phyloP scores from a whole-genome alignment of 2,329 filamentous ascomycete genomes.

The Colletotrichum cordylinicola region DNA sequence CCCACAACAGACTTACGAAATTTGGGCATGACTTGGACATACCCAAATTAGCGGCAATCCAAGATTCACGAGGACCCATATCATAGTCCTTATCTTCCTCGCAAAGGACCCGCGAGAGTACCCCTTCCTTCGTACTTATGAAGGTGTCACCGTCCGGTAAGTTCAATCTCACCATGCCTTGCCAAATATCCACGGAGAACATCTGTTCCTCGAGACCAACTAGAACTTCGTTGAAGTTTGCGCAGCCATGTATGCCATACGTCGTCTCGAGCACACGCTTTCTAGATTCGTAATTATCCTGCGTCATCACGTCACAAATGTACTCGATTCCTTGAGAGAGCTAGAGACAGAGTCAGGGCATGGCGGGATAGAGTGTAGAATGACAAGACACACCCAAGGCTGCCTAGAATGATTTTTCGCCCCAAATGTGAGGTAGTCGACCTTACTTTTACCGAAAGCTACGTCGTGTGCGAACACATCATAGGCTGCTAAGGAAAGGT shows the following conservation, averaged over 20 bases:
- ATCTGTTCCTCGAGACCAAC: not conserved
- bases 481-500: not conserved
- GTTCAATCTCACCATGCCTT: no score
- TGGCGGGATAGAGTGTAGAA: not conserved
- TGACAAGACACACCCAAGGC: not conserved
- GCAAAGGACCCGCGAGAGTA: not conserved
- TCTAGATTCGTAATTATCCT: fast-evolving
- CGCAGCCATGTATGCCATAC: fast-evolving
- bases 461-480: not conserved
- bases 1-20: not conserved
- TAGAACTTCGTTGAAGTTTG: no score
- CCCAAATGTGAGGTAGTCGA: fast-evolving
- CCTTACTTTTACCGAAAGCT: not conserved
- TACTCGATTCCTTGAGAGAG: not conserved
- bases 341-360: not conserved
- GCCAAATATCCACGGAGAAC: not conserved
- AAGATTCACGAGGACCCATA: not conserved
- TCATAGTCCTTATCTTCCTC: not conserved
- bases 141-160: fast-evolving
- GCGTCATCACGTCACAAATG: fast-evolving
- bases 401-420: not conserved
- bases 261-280: not conserved
- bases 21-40: no score
- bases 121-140: not conserved
- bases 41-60: not conserved